Evolutionary conservation across 1,139 yeast species (phyloP), one percentile per base, ranked within the genome.

Genomic region (Maudiozyma humilis): DNA sequence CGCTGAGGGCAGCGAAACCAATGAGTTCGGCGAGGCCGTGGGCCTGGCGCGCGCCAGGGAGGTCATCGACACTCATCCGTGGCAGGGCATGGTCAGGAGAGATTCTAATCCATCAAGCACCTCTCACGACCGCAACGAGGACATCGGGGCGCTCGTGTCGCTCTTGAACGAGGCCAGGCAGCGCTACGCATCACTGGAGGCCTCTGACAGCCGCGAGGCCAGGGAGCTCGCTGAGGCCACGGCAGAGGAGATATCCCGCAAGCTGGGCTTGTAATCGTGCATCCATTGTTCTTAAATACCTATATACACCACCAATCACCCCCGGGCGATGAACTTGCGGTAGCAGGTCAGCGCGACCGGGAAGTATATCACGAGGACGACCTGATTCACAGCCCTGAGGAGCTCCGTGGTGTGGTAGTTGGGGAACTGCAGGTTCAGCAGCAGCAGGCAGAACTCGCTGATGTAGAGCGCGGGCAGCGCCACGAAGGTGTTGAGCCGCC

Each of bases 381-480:
- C 18, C 41, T 57, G 59, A 30, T 56, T 53, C 1, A 52, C 17
- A 10, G 43, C 30, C 29, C 59, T 62, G 12, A 52, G 41, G 20
- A 45, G 32, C 7, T 54, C 51, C 2, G 54, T 48, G 3, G 59
- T 45, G 41, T 56, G 59, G 27, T 68, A 72, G 4, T 65, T 63
- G 5, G 69, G 71, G 48, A 70, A 70, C 32, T 68, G 71, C 42
- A 77, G 63, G 45, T 78, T 70, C 46, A 79, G 63, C 49, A 79
- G 72, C 7, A 75, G 53, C 46, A 78, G 59, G n/a, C 70, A 62
- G 65, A 78, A 70, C 57, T 80, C 86, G 36, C 79, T 67, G 1
- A 66, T 49, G 18, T 71, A 57, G 2, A 73, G 59, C 3, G 72
- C 20, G 0, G 84, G 83, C 51, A 71, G 68, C 13, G 73, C 60